A percentile compares a stretch with the other conserved stretches of the same genome.
phyloP scores from a whole-genome alignment of 164 flowering plant species.

The Vitis labrusca region DNA sequence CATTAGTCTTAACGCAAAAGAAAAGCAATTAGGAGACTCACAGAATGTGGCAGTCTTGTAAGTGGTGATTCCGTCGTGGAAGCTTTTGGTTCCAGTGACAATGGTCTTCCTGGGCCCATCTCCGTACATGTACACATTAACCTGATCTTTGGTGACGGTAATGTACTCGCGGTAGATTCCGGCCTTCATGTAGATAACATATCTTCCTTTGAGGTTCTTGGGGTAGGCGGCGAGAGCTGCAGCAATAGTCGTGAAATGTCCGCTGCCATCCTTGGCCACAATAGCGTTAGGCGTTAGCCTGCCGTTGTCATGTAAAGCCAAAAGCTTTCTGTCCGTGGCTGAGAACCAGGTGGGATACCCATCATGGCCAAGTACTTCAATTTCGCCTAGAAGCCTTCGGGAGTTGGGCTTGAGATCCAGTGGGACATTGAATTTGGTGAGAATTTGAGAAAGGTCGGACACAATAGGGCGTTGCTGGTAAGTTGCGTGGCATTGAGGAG shows the following conservation, averaged over 20 bases:
- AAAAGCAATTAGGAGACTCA: constrained; percentile 13
- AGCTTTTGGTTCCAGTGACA: constrained; percentile 38
- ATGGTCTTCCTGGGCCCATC: constrained; percentile 48
- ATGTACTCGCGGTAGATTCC: constrained; percentile 47
- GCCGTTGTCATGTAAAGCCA: constrained; percentile 7
- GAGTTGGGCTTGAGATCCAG: not conserved
- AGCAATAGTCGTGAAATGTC: constrained; percentile 43
- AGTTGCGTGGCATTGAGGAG: constrained; percentile 25
- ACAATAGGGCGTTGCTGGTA: constrained; percentile 37
- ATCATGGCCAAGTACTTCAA: not conserved
- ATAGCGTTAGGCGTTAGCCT: constrained; percentile 37
- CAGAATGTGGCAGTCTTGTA: constrained; percentile 37
- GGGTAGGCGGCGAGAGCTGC: constrained; percentile 45
- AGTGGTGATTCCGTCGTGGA: constrained; percentile 21
- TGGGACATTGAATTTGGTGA: constrained; percentile 8
- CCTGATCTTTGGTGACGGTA: constrained; percentile 7
- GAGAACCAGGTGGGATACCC: constrained; percentile 44
- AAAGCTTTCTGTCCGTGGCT: constrained; percentile 31
- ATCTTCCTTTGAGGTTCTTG: constrained; percentile 18
- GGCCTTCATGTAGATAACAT: constrained; percentile 51
- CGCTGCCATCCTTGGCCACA: constrained; percentile 65
- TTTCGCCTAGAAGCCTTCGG: constrained; percentile 6
- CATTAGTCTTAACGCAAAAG: not conserved
- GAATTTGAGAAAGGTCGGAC: constrained; percentile 13
- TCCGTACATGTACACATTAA: constrained; percentile 45